Conservation (phyloP, 83 land plant genomes). For the Diphasiastrum complanatum region DNA sequence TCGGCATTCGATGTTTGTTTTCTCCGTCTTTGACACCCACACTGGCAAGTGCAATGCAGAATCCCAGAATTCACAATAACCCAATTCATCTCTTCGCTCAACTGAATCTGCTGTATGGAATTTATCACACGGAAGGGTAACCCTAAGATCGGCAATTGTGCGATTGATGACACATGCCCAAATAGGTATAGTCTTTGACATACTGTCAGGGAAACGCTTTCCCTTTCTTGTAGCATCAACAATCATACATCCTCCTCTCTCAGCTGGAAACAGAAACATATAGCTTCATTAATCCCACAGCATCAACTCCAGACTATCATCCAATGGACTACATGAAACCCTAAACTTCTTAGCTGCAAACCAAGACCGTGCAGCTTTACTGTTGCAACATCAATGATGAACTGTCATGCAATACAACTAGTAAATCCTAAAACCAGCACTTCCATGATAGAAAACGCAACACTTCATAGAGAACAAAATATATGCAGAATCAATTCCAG, state of each 20-base stretch:
- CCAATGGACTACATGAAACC: background rate
- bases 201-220: constrained; percentile 92
- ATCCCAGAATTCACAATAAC: constrained; percentile 59
- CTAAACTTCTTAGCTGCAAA: no score
- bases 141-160: constrained; percentile 32
- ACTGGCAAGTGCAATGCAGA: constrained; percentile 83
- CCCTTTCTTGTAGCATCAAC: constrained; percentile 96
- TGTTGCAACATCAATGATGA: no score
- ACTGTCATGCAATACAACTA: no score
- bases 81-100: constrained; percentile 2
- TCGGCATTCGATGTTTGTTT: constrained; percentile 47
- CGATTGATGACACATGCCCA: constrained; percentile 94
- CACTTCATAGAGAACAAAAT: no score
- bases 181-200: constrained; percentile 96
- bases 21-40: constrained; percentile 84
- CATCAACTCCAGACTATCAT: background rate
- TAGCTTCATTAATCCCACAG: no score
- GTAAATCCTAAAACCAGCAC: no score
- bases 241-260: constrained; percentile 85
- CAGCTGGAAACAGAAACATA: constrained; percentile 46
- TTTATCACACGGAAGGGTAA: no score
- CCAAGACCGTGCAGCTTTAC: no score
- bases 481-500: no score
- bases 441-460: no score
- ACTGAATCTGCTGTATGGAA: background rate